Base-by-base conservation (phyloP, 2,329 filamentous ascomycete species). In the Fusarium cicatricum region DNA sequence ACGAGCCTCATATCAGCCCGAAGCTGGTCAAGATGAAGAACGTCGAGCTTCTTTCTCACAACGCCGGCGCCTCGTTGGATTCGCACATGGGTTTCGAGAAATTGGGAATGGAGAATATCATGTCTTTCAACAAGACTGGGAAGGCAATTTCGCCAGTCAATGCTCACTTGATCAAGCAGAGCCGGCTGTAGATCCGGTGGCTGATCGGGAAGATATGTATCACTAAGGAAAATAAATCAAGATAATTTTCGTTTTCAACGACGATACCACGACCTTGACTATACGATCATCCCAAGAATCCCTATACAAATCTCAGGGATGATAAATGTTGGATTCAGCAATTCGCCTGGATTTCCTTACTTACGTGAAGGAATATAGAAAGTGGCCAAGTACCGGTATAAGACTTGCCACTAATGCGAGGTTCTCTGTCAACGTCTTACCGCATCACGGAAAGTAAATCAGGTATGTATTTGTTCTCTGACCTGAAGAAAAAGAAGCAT, bases 1-100 rank as follows among this genome's bases (percentile, higher is more conserved):
- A 90, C 33, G 89, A 91, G 71, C 89, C 89, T 15, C 37, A 58
- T 1, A 69, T 69, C n/a, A 69, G 64, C 62, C 66, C 62, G 6
- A 57, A 69, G 36, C 16, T 69, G 11, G 16, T 69, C 14, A 60
- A 55, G 39, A 69, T 69, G 66, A 67, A 66, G 29, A 69, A 69
- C 10, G 66, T 69, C 6, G 66, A 69, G 48, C 36, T 69, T 1
- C 29, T 69, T 2, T 69, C 66, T 0, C 66, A 69, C 9, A 69
- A 69, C 10, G 66, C 66, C 3, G 66, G 66, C 6, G 66, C 66
- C 0, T 69, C 66, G 5, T 2, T 69, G 3, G 66, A 69, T 16
- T 60, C 66, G 2, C 66, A 69, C 39, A 60, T 69, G 43, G 66
- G 66, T 0, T 69, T 69, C 14, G 66, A 69, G 54, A 53, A 51